A percentile compares a stretch with the other conserved stretches of the same genome.
Conservation (phyloP, 495 filamentous ascomycete species). For the Neurospora terricola region DNA sequence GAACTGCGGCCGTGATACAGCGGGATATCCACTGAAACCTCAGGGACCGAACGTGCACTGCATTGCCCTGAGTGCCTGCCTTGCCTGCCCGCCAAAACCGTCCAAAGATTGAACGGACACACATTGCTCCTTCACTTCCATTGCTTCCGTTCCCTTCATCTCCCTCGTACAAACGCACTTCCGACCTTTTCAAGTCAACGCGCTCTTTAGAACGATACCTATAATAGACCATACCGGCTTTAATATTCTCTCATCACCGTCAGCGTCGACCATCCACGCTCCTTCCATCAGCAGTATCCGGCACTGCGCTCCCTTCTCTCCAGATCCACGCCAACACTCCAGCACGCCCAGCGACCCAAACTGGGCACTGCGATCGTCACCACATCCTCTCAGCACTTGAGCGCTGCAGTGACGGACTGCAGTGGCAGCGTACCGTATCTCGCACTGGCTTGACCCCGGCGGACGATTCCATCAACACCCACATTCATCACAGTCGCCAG, state of each 20-base stretch:
- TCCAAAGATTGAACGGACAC: neutral
- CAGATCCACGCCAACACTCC: neutral
- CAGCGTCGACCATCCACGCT: neutral
- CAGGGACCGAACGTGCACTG: neutral
- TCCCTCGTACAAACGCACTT: neutral
- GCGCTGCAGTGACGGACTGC: neutral
- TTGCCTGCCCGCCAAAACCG: neutral
- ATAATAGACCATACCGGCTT: neutral
- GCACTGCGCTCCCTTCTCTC: neutral
- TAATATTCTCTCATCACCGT: neutral
- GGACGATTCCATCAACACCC: neutral
- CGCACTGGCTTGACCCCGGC: neutral
- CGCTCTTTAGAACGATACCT: neutral
- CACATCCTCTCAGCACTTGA: neutral
- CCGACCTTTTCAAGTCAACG: neutral
- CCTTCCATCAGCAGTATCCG: neutral
- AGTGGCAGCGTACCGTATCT: neutral
- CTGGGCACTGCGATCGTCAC: neutral
- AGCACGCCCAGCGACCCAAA: neutral
- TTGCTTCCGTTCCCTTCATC: neutral
- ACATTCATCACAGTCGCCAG: neutral
- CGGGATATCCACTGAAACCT: neutral
- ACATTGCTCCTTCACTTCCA: neutral
- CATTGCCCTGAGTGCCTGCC: neutral
- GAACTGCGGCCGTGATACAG: neutral